A percentile compares a stretch with the other conserved stretches of the same genome.
Evolutionary conservation across 1,284 basidiomycete species (phyloP).

Genomic region (Hemileia vastatrix): DNA sequence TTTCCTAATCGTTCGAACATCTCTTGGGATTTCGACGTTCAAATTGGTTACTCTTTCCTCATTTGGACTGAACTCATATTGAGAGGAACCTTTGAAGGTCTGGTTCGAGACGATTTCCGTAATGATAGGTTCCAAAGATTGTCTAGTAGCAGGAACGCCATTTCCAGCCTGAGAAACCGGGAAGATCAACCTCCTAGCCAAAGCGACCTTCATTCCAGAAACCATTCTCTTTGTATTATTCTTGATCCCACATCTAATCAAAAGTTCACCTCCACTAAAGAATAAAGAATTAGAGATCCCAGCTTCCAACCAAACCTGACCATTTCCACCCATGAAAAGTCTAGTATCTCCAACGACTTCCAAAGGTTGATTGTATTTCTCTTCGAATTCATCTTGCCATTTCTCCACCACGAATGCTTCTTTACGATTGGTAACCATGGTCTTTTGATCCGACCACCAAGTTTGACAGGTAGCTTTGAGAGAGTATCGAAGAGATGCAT

Average conservation of each 20-base stretch:
- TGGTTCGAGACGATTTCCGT: slow-evolving; percentile 22
- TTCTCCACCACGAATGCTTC: slow-evolving; percentile 37
- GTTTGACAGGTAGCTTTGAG: slow-evolving; percentile 36
- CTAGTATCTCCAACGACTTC: slow-evolving; percentile 36
- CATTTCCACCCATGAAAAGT: slow-evolving; percentile 38
- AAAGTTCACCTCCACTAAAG: slow-evolving; percentile 32
- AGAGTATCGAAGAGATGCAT: slow-evolving; percentile 29
- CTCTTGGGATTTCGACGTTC: slow-evolving; percentile 24
- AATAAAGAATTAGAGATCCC: slow-evolving; percentile 32
- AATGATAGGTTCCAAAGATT: slow-evolving; percentile 22
- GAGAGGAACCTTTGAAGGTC: slow-evolving; percentile 27
- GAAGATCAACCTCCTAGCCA: slow-evolving; percentile 28
- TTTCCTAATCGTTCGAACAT: slow-evolving; percentile 27
- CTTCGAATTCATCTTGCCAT: slow-evolving; percentile 31
- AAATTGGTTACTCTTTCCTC: slow-evolving; percentile 9
- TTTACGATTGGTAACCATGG: slow-evolving; percentile 30
- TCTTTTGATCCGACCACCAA: slow-evolving; percentile 34
- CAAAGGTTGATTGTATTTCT: slow-evolving; percentile 29
- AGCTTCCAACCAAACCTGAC: slow-evolving; percentile 38
- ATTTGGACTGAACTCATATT: slow-evolving; percentile 25
- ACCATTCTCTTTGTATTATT: slow-evolving; percentile 38
- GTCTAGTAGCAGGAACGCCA: no score
- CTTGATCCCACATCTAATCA: slow-evolving; percentile 34
- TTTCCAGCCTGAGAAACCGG: slow-evolving; percentile 16
- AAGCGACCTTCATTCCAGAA: slow-evolving; percentile 32